These are phyloP conservation scores for Fraxinus velutina DNA, from an alignment of 305 asterid genomes.

Conservation along the genomic window DNA sequence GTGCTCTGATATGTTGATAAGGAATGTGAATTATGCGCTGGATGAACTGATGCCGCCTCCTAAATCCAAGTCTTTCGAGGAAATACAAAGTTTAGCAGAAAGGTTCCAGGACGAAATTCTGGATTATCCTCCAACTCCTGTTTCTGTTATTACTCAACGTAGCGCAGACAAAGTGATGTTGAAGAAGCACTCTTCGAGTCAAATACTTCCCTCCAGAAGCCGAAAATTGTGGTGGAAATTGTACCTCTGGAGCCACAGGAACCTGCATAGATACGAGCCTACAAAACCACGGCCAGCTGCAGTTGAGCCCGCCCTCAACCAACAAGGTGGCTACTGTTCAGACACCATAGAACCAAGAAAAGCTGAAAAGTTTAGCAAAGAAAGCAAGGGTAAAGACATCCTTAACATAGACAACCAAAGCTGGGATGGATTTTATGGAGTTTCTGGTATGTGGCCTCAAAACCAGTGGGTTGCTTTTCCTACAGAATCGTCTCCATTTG, in stretches of 20 bases:
- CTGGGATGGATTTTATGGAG: constrained; percentile 50
- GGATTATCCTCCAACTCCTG: constrained; percentile 38
- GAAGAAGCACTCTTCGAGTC: constrained; percentile 79
- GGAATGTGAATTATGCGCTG: constrained; percentile 30
- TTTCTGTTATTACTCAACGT: constrained; percentile 40
- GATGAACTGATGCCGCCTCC: constrained; percentile 28
- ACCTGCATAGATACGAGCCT: constrained; percentile 34
- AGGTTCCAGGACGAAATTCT: constrained; percentile 26
- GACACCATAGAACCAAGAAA: constrained; percentile 45
- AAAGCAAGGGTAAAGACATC: constrained; percentile 23
- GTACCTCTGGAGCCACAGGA: constrained; percentile 80
- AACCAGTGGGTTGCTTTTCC: constrained; percentile 85
- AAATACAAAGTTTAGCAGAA: constrained; percentile 44
- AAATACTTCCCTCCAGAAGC: constrained; percentile 72
- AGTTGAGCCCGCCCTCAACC: constrained; percentile 24
- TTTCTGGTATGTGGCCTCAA: constrained; percentile 66
- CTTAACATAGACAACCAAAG: constrained; percentile 29
- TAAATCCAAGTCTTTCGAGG: constrained; percentile 50
- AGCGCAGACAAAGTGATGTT: constrained; percentile 72
- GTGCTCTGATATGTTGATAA: constrained; percentile 55
- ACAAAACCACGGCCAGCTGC: constrained; percentile 23
- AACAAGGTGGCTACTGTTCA: constrained; percentile 52
- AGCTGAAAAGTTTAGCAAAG: constrained; percentile 21
- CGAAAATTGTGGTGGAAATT: constrained; percentile 73
- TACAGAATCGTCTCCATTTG: constrained; percentile 43